A percentile compares a stretch with the other conserved stretches of the same genome.
phyloP scores from a whole-genome alignment of 305 asterid species.

The Fraxinus albicans region DNA sequence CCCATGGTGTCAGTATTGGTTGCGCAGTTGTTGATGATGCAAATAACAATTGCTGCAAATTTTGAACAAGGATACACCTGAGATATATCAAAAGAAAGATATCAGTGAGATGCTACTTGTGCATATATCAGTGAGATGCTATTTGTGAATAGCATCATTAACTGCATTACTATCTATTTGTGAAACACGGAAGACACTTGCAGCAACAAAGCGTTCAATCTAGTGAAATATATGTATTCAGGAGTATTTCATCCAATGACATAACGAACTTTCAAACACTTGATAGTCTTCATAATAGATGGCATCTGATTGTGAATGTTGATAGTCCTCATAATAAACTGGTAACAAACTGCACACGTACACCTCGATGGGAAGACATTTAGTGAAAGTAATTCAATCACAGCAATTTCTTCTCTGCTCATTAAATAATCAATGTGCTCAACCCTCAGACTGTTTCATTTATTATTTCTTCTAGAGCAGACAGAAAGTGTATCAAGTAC shows the following conservation, averaged over 20 bases:
- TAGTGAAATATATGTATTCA: background rate
- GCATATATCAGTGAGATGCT: constrained; percentile 16
- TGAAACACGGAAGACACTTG: background rate
- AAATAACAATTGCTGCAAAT: constrained; percentile 87
- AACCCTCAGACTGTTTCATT: background rate
- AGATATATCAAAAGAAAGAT: constrained; percentile 24
- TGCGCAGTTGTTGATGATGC: constrained; percentile 98
- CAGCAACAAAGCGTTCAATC: background rate
- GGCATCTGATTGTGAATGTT: background rate
- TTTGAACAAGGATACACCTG: constrained; percentile 93
- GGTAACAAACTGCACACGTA: background rate
- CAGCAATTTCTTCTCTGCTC: background rate
- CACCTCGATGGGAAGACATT: constrained; percentile 1
- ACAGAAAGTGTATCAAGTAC: background rate
- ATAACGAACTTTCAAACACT: background rate
- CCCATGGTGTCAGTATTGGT: constrained; percentile 95
- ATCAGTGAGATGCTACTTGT: constrained; percentile 13
- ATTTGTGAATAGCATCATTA: background rate
- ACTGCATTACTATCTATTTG: background rate
- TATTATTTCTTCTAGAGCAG: background rate
- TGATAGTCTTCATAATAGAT: background rate
- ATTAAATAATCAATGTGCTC: background rate
- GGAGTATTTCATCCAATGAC: background rate
- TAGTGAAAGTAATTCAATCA: background rate
- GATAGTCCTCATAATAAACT: background rate